Evolutionary conservation across 2,329 filamentous ascomycete species (phyloP), one percentile per base, ranked within the genome.

Genomic region (Magnaporthiopsis poae): DNA sequence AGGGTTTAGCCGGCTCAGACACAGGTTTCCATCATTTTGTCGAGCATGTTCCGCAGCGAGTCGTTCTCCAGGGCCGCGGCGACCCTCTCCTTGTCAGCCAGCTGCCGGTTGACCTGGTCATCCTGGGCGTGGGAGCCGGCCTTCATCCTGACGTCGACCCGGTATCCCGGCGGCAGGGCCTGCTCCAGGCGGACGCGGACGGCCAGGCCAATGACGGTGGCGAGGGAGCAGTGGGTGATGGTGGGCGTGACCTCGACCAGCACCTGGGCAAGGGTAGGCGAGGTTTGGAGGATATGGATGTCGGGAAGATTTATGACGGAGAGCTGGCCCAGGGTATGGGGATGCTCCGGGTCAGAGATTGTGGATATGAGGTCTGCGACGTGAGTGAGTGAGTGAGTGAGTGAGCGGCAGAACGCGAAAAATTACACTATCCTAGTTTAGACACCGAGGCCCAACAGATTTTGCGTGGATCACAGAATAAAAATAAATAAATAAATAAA

Each of bases 261-360:
- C 52, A 98, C 92, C 59, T 82, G 88, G 79, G 81, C 92, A 80
- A 84, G 85, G 78, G 81, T 52, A 80, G 80, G 68, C 81, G 80
- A 52, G 8, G 89, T 84, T 63, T 88, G 86, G 61, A 81, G 82
- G 71, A 99, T 91, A 73, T 86, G 84, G 72, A 99, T 97, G 77
- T 99, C 95, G 39, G 90, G 88, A n/a, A 99, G 87, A 71, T 96
- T 97, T 71, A 99, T 92, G 65, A 99, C 95, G 46, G 93, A 92
- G 60, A 99, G 84, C 73, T 95, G 92, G 69, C 93, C 95, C 63
- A 99, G 85, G 2, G 94, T 96, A 65, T 97, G 87, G 56, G 95
- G 95, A 75, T 99, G 95, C 79, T 99, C 95, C 1, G 95, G 95
- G 77, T 99, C 95, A 31, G 91, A 94, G 73, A 99, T 97, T 71